Evolutionary conservation across 176 grass and related monocot species (phyloP), one percentile per base, ranked within the genome.

Genomic region (maize (Zea mays)): DNA sequence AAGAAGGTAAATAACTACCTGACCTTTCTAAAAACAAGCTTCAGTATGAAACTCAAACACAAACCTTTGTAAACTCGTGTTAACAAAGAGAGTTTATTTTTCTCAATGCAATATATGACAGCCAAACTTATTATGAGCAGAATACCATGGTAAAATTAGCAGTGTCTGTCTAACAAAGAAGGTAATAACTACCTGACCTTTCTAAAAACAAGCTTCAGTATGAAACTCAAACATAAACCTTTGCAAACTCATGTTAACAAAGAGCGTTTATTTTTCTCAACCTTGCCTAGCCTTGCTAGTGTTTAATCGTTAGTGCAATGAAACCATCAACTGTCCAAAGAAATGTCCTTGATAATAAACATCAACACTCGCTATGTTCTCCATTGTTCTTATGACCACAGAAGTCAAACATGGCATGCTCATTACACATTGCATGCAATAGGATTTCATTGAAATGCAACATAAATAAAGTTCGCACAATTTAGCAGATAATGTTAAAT

Each of bases 391-490:
- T 63, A 10, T 2, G 11, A n/a, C 37, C 35, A 47, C 10, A 27
- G 3, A 77, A 42, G 54, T 69, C 64, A 76, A 69, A 47, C 16
- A 75, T 46, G 55, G 10, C 21, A 58, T 40, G 4, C 41, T 69
- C 72, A 33, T 60, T 76, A 59, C 73, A 7, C 33, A 50, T 13
- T 21, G 33, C 52, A 77, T 62, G 46, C 7, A 73, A 43, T 11
- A 73, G 58, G n/a, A 73, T 37, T 69, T 13, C 17, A 69, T 27
- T 69, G 42, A 44, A 69, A 46, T 14, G 10, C 10, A 20, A 27
- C 10, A 69, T 61, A 27, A 27, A 13, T 15, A 66, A 46, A 54
- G 15, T 54, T 73, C 43, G 35, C 8, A 46, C 48, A 65, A 65
- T 56, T 65, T 56, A 47, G 16, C 40, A 48, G 16, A 39, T 84